Conservation (phyloP, 345 rosid genomes). For the Linum lewisii region DNA sequence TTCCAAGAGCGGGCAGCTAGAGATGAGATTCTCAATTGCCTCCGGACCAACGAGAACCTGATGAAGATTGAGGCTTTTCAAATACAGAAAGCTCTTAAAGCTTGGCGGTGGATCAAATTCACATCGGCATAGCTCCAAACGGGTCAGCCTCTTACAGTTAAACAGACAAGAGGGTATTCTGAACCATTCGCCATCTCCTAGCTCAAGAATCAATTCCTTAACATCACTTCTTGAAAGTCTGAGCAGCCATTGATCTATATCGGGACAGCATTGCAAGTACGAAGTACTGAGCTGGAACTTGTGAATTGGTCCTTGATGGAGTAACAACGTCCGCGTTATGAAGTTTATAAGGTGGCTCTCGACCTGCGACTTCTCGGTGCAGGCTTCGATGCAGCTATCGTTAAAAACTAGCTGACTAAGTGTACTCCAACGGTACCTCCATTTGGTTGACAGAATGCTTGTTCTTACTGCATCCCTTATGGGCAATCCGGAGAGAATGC, state of each 20-base stretch:
- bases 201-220: slow-evolving; percentile 59
- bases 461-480: slow-evolving; percentile 72
- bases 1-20: slow-evolving; percentile 75
- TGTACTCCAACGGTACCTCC: slow-evolving; percentile 77
- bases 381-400: slow-evolving; percentile 36
- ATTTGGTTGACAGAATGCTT: slow-evolving; percentile 62
- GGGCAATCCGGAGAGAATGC: slow-evolving; percentile 53
- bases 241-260: slow-evolving; percentile 89
- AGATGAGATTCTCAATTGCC: slow-evolving; percentile 64
- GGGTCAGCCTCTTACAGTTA: slow-evolving; percentile 45
- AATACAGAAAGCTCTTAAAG: slow-evolving; percentile 61
- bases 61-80: slow-evolving; percentile 65
- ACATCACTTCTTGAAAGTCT: slow-evolving; percentile 69
- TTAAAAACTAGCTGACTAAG: slow-evolving; percentile 66
- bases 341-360: slow-evolving; percentile 53
- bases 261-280: slow-evolving; percentile 49
- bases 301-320: slow-evolving; percentile 84
- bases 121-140: slow-evolving; percentile 64
- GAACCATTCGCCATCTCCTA: slow-evolving; percentile 84
- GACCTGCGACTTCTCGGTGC: slow-evolving; percentile 20
- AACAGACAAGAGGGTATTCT: slow-evolving; percentile 73
- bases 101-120: slow-evolving; percentile 62
- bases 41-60: slow-evolving; percentile 69
- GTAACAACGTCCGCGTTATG: slow-evolving; percentile 54
- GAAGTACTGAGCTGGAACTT: slow-evolving; percentile 69